Conservation (phyloP, 148 eudicot genomes). For the Silene latifolia region DNA sequence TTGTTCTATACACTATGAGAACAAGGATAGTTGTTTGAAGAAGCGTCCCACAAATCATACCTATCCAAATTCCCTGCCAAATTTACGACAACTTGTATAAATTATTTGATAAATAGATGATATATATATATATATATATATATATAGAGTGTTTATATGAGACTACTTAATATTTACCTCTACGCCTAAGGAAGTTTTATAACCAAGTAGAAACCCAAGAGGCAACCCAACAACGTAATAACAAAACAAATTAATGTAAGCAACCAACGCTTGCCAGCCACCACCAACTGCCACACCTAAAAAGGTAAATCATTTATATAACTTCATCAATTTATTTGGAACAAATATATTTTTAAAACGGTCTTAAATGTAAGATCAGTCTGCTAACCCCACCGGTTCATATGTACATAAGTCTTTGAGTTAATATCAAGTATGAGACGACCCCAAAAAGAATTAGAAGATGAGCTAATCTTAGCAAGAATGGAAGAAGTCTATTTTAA, state of each 20-base stretch:
- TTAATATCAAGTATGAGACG: no score
- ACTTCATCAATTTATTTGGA: no score
- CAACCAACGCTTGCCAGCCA: conserved; percentile 95
- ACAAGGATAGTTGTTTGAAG: conserved; percentile 75
- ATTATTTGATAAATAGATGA: no score
- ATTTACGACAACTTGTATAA: no score
- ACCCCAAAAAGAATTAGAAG: no score
- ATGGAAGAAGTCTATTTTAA: no score
- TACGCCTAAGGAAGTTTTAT: conserved; percentile 63
- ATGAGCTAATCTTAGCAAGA: no score
- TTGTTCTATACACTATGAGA: conserved; percentile 70
- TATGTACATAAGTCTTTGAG: no score
- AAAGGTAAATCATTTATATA: neutral
- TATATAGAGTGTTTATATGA: neutral
- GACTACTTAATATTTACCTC: conserved; percentile 42
- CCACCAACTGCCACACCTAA: conserved; percentile 96
- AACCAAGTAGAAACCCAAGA: conserved; percentile 77
- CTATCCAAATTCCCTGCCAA: conserved; percentile 90
- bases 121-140: no score
- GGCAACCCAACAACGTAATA: conserved; percentile 86
- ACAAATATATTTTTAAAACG: no score
- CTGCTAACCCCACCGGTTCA: no score
- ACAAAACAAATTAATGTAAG: conserved; percentile 78
- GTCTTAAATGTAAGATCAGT: no score
- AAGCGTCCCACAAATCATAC: conserved; percentile 87